Conservation (phyloP, 2,329 filamentous ascomycete genomes). For the Phyllosticta capitalensis region DNA sequence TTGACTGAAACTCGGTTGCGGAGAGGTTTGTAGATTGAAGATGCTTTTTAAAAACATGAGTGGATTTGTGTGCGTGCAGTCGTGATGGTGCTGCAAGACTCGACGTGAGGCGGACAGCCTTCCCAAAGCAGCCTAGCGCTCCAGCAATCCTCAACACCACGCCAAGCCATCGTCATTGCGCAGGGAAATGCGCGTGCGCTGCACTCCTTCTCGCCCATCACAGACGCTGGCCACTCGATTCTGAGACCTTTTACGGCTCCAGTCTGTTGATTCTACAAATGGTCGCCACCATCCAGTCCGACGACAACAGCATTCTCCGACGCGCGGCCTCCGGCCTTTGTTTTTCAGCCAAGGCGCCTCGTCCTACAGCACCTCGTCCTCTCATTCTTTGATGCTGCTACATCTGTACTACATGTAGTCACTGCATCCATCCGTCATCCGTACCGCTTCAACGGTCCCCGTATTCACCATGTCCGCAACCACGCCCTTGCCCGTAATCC, state of each 20-base stretch:
- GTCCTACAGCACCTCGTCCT: background rate
- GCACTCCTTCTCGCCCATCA: background rate
- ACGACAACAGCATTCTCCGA: background rate
- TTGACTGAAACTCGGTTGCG: background rate
- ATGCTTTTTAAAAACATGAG: background rate
- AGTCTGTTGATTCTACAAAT: background rate
- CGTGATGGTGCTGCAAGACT: conserved; percentile 1
- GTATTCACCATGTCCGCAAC: background rate
- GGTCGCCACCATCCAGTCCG: background rate
- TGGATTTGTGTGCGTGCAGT: background rate
- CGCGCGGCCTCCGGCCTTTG: background rate
- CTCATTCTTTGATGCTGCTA: background rate
- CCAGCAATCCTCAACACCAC: conserved; percentile 6
- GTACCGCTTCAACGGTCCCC: background rate
- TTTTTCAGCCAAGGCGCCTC: background rate
- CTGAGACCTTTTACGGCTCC: background rate
- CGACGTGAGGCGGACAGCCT: conserved; percentile 1
- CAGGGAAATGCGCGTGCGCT: background rate
- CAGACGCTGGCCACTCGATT: background rate
- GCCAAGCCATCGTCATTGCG: conserved; percentile 5
- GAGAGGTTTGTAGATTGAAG: background rate
- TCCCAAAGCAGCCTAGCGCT: conserved; percentile 1
- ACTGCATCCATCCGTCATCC: too few relatives aligned
- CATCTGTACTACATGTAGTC: too few relatives aligned
- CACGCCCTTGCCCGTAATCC: background rate